phyloP scores from a whole-genome alignment of 305 asterid genomes.

The Fraxinus albicans region DNA sequence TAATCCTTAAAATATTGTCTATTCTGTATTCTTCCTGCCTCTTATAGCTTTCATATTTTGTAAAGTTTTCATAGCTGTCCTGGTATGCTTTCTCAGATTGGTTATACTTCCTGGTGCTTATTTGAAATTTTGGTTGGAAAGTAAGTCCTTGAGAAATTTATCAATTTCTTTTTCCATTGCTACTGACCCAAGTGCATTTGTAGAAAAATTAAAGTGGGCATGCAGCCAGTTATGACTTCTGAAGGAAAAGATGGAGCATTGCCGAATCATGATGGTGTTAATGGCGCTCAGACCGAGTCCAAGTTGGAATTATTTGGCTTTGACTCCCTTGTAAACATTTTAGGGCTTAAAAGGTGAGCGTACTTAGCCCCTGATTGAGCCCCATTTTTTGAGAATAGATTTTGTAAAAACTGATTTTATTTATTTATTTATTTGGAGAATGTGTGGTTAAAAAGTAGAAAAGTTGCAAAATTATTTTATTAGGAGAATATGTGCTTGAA shows the following conservation, averaged over 20 bases:
- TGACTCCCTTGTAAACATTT: slow-evolving; percentile 91
- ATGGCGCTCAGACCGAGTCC: slow-evolving; percentile 65
- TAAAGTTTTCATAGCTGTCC: background rate
- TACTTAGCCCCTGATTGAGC: background rate
- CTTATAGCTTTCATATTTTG: background rate
- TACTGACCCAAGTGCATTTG: slow-evolving; percentile 31
- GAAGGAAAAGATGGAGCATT: slow-evolving; percentile 54
- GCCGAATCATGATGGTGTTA: slow-evolving; percentile 51
- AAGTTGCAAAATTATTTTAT: too few species aligned
- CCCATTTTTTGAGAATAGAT: background rate
- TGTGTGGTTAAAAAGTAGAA: background rate
- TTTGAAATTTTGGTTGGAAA: background rate
- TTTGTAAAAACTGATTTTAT: background rate
- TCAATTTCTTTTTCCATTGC: background rate
- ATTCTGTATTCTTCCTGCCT: background rate
- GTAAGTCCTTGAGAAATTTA: background rate
- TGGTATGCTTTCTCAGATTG: background rate
- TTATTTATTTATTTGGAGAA: background rate
- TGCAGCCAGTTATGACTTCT: slow-evolving; percentile 34
- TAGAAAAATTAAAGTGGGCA: slow-evolving; percentile 55
- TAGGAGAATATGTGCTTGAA: background rate
- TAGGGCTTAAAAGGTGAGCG: slow-evolving; percentile 91
- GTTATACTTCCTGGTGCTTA: background rate
- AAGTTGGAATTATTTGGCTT: slow-evolving; percentile 95
- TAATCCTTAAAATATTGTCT: background rate